Conservation (phyloP, 371 early-diverging fungal genomes). For the Furculomyces boomerangus region DNA sequence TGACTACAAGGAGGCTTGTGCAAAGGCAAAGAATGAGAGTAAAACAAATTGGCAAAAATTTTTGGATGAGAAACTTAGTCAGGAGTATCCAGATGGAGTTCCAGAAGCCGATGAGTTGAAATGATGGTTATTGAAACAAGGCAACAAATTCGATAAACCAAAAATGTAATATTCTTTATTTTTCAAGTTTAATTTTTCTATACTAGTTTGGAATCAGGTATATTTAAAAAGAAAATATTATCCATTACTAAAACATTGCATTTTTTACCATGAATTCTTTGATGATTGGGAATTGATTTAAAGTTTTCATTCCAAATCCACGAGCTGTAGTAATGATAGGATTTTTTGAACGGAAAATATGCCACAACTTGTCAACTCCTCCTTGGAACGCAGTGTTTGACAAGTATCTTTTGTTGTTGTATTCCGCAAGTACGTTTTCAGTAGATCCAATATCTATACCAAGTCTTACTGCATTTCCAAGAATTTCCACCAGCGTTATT, state of each 20-base stretch:
- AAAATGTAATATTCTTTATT: not conserved
- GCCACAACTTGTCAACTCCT: slow-evolving; percentile 59
- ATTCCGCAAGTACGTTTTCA: slow-evolving; percentile 30
- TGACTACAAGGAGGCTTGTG: not conserved
- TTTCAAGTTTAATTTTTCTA: no score
- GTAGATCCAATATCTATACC: slow-evolving; percentile 65
- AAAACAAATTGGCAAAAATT: not conserved
- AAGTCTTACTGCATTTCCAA: slow-evolving; percentile 37
- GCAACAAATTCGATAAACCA: no score
- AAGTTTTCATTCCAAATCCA: not conserved
- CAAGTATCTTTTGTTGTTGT: slow-evolving; percentile 56
- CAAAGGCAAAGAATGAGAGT: not conserved
- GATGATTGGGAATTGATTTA: not conserved
- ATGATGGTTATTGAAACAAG: no score
- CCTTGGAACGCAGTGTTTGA: slow-evolving; percentile 71
- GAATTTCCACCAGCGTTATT: slow-evolving; percentile 35
- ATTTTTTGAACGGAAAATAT: slow-evolving; percentile 31
- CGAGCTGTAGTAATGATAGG: not conserved
- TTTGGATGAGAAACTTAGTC: not conserved
- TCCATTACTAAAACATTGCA: not conserved
- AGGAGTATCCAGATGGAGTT: no score
- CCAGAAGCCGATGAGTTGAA: no score
- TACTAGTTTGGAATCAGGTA: not conserved
- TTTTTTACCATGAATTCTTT: not conserved
- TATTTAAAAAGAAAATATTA: not conserved